Evolutionary conservation across 805 yeast genomes (phyloP).

Genomic region (Yamadazyma insecticola): DNA sequence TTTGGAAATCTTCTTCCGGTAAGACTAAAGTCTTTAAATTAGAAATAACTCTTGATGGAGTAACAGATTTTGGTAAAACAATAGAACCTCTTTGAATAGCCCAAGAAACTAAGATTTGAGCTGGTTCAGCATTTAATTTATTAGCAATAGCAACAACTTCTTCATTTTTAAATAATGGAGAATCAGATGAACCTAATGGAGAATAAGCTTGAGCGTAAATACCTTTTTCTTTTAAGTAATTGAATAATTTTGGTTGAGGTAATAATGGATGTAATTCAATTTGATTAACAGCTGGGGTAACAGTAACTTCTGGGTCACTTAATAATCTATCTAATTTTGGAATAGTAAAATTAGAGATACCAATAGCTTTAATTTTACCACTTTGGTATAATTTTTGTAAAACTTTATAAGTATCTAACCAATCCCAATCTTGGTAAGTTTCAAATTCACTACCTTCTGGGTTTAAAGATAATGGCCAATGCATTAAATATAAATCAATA

Average conservation of each 20-base stretch:
- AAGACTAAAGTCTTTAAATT: slow-evolving; percentile 34
- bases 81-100: slow-evolving; percentile 54
- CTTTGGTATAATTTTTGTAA: slow-evolving; percentile 48
- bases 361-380: slow-evolving; percentile 28
- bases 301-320: slow-evolving; percentile 16
- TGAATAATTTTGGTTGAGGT: slow-evolving; percentile 36
- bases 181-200: slow-evolving; percentile 50
- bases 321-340: slow-evolving; percentile 24
- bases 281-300: slow-evolving; percentile 32
- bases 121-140: slow-evolving; percentile 27
- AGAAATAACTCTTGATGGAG: slow-evolving; percentile 30
- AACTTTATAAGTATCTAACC: slow-evolving; percentile 40
- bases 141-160: slow-evolving; percentile 23
- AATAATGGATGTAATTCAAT: slow-evolving; percentile 34
- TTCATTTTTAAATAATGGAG: slow-evolving; percentile 33
- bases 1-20: slow-evolving; percentile 31
- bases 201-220: slow-evolving; percentile 76
- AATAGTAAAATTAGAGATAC: slow-evolving; percentile 33
- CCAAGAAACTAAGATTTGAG: slow-evolving; percentile 44
- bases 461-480: slow-evolving; percentile 58
- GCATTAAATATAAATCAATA: slow-evolving; percentile 74
- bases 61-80: slow-evolving; percentile 40
- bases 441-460: slow-evolving; percentile 18
- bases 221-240: slow-evolving; percentile 49
- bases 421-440: slow-evolving; percentile 20